Evolutionary conservation across 78 protist genomes (phyloP), one percentile per base, ranked within the genome.

Genomic region (Dictyostelium firmibasis): DNA sequence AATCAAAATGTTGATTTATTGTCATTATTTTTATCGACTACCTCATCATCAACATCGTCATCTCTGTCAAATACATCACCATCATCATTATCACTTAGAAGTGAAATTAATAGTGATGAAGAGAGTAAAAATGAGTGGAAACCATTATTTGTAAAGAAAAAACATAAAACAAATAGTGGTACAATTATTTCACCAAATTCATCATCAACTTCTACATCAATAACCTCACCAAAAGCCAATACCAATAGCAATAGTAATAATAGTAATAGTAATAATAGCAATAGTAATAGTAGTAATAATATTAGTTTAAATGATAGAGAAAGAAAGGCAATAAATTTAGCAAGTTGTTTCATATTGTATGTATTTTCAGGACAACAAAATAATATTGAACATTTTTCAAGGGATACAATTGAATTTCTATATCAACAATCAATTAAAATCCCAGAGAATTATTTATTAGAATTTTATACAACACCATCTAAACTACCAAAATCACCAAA

Each of bases 401-500:
- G 44, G 29, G 77, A 69, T 33, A 38, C 62, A n/a, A 57, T 89
- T 18, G 79, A 64, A 25, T 89, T 78, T 50, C 35, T 89, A 8
- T 43, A 64, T 18, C 23, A 41, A 33, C 86, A 81, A 23, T 70
- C 94, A 25, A 64, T 44, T 31, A 31, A 29, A 18, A 89, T 89
- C 8, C 94, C 94, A 5, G 94, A 89, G 1, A 89, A 89, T 43
- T 89, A 89, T 81, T 36, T 79, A 25, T 35, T 69, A 11, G 94
- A 89, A 7, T 89, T 79, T 33, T 89, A 79, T 81, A 81, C 94
- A 20, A 81, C 94, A 23, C 94, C 94, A 69, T 76, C 94, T 3
- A 89, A 70, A 50, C 18, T 89, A 47, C 94, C 94, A 7, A 78
- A 81, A 70, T 89, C 94, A 44, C 94, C 94, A 6, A 89, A 57